These are phyloP conservation scores for Solanum arcanum DNA, from an alignment of 257 asterid species.

Conservation along the genomic window DNA sequence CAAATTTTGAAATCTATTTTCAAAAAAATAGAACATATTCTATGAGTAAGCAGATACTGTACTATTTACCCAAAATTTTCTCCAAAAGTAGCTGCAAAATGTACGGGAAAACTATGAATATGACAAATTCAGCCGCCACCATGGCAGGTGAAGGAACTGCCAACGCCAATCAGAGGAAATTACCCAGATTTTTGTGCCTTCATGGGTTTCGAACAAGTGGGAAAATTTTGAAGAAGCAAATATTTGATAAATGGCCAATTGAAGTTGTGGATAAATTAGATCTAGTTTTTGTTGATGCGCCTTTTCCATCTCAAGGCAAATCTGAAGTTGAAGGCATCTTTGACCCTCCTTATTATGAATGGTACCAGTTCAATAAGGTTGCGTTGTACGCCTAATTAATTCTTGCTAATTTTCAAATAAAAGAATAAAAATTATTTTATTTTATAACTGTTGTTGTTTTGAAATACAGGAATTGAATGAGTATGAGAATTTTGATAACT, in stretches of 20 bases:
- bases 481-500: constrained; percentile 61
- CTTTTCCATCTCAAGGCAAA: constrained; percentile 63
- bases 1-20: neutral
- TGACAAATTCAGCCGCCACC: neutral
- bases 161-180: constrained; percentile 22
- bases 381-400: neutral
- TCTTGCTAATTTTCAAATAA: neutral
- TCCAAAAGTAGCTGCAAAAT: neutral
- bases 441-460: neutral
- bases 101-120: neutral
- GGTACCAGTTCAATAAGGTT: constrained; percentile 92
- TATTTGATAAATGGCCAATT: constrained; percentile 64
- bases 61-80: neutral
- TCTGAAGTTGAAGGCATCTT: constrained; percentile 86
- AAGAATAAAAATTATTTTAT: neutral
- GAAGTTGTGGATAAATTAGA: constrained; percentile 52
- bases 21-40: neutral
- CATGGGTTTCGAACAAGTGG: constrained; percentile 94
- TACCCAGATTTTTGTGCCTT: constrained; percentile 57
- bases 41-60: neutral
- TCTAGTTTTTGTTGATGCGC: constrained; percentile 77
- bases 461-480: constrained; percentile 49
- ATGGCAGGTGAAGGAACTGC: neutral
- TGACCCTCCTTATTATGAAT: constrained; percentile 93
- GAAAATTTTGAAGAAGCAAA: constrained; percentile 54